Percentiles rank a stretch among this genome's conserved stretches.
phyloP scores from a whole-genome alignment of 1,139 yeast genomes.

The Yamadazyma blattariae region DNA sequence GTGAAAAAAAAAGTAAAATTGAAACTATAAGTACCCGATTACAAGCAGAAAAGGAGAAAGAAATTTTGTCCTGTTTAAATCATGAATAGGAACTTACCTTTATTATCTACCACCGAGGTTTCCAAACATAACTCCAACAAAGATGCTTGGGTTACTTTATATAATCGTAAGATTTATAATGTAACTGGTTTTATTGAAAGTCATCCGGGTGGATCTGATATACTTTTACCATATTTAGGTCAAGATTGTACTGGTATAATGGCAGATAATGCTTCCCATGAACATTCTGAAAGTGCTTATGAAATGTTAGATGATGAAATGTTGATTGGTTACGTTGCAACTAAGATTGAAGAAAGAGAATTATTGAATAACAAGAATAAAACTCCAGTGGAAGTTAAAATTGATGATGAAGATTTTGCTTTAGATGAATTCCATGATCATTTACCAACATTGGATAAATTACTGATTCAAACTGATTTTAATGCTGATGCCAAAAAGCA shows the following conservation, averaged over 20 bases:
- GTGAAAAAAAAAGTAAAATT: no score
- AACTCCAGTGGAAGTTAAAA: slow-evolving; percentile 42
- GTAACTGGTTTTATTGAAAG: slow-evolving; percentile 75
- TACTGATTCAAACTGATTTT: slow-evolving; percentile 78
- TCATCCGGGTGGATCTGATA: slow-evolving; percentile 86
- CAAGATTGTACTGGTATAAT: slow-evolving; percentile 77
- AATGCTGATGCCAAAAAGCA: slow-evolving; percentile 68
- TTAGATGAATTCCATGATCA: slow-evolving; percentile 53
- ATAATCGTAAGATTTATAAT: slow-evolving; percentile 74
- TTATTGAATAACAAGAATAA: slow-evolving; percentile 39
- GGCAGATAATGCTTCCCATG: slow-evolving; percentile 67
- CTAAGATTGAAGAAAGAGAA: slow-evolving; percentile 42
- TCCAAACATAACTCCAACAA: slow-evolving; percentile 45
- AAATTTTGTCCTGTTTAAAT: no score
- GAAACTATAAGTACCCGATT: no score
- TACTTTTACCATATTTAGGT: slow-evolving; percentile 76
- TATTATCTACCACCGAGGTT: slow-evolving; percentile 38
- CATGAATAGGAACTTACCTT: slow-evolving; percentile 33
- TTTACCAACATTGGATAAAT: slow-evolving; percentile 67
- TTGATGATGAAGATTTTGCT: slow-evolving; percentile 16
- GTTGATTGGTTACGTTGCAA: slow-evolving; percentile 48
- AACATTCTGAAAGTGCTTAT: slow-evolving; percentile 82
- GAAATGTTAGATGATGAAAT: slow-evolving; percentile 80
- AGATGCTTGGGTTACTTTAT: slow-evolving; percentile 78
- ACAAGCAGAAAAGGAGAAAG: no score